Evolutionary conservation across 2,329 filamentous ascomycete species (phyloP), one percentile per base, ranked within the genome.

Genomic region (Hortaea werneckii): DNA sequence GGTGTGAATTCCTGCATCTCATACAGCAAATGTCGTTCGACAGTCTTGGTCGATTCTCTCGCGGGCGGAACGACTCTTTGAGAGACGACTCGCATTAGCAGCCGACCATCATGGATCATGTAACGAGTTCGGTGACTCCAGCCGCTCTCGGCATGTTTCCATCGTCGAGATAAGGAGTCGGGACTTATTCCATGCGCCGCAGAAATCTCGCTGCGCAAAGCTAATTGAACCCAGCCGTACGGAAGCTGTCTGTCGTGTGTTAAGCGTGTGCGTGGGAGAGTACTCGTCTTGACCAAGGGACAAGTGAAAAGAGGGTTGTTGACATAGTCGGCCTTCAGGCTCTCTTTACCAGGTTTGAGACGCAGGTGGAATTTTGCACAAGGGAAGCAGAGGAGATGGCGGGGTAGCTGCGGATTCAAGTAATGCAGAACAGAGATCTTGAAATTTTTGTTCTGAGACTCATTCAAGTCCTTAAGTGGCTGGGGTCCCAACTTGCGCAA

Each of bases 1-100:
- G 78, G 78, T 44, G 67, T 73, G 61, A 79, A 81, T 54, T 81
- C 77, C 43, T 77, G 73, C 47, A 75, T 70, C 29, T 71, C 76
- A 61, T 77, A 81, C 1, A 82, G 68, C 2, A 82, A 66, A 45
- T 78, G 65, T 1, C 78, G 73, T 52, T 75, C 67, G 4, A 67
- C 70, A 4, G 72, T 73, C 5, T 70, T 65, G 0, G 76, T 74
- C 27, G 80, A 66, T n/a, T 49, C 49, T 12, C 48, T 46, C 2
- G 66, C 72, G 0, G 73, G 67, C 0, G 68, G 62, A 1, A 77
- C 77, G 49, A 77, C 79, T 13, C 64, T 63, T 47, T 72, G 70
- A 43, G 74, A 78, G 30, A 73, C 69, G 3, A 79, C 70, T n/a
- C 78, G 74, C 65, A 82, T 70, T 26, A 80, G 63, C 0, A 82